These are phyloP conservation scores for Pythium aristosporum DNA, from an alignment of 352 stramenopile genomes.

Conservation along the genomic window DNA sequence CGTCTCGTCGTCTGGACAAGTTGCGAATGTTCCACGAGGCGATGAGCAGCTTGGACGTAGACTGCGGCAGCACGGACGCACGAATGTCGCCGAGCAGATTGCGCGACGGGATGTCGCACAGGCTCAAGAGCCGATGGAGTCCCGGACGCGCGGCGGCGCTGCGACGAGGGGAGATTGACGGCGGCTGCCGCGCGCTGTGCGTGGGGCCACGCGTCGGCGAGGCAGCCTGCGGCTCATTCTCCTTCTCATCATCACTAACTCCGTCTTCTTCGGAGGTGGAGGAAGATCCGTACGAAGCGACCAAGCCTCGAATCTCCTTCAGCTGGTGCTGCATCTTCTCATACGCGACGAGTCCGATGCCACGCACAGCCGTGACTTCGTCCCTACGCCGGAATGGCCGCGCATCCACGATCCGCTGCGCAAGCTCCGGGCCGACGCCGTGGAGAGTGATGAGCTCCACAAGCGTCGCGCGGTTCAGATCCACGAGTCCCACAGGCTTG, in stretches of 20 bases:
- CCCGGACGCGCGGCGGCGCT: neutral
- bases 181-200: neutral
- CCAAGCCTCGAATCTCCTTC: slow-evolving; percentile 3
- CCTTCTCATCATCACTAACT: slow-evolving; percentile 2
- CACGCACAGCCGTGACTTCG: slow-evolving; percentile 49
- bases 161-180: neutral
- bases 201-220: neutral
- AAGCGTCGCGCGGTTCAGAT: slow-evolving; percentile 47
- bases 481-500: slow-evolving; percentile 19
- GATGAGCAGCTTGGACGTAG: slow-evolving; percentile 34
- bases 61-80: slow-evolving; percentile 30
- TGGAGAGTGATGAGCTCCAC: slow-evolving; percentile 39
- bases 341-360: slow-evolving; percentile 44
- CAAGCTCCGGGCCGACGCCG: slow-evolving; percentile 40
- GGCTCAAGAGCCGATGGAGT: neutral
- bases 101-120: slow-evolving; percentile 25
- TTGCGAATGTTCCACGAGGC: slow-evolving; percentile 81
- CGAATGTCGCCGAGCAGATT: slow-evolving; percentile 40
- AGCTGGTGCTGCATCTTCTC: slow-evolving; percentile 35
- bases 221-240: slow-evolving; percentile 1
- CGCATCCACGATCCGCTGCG: slow-evolving; percentile 41
- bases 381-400: slow-evolving; percentile 51
- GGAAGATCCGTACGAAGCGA: neutral
- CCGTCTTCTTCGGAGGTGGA: neutral
- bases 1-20: slow-evolving; percentile 48